phyloP scores from a whole-genome alignment of 164 flowering plant genomes.

The Litsea cubeba region DNA sequence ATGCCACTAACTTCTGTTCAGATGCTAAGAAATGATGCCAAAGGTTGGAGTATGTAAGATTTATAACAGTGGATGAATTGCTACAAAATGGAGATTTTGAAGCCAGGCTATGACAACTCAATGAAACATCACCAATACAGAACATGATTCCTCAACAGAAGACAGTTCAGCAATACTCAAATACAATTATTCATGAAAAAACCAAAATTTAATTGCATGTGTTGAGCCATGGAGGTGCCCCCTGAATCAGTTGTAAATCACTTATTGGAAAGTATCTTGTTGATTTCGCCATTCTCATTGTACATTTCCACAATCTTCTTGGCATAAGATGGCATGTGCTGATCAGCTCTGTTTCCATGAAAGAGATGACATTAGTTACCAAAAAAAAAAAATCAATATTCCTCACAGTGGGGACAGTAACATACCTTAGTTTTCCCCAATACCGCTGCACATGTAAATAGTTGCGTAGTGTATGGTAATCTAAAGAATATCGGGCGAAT shows the following conservation, averaged over 20 bases:
- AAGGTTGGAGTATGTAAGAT: no score
- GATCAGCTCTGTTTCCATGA: constrained; percentile 59
- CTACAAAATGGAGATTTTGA: no score
- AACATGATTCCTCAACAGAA: background rate
- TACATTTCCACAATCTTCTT: constrained; percentile 80
- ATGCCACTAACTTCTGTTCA: no score
- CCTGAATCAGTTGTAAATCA: constrained; percentile 8
- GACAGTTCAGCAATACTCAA: background rate
- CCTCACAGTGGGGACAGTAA: background rate
- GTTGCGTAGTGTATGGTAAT: constrained; percentile 93
- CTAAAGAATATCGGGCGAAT: constrained; percentile 92
- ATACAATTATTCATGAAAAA: background rate
- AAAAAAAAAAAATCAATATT: background rate
- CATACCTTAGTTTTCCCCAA: constrained; percentile 89
- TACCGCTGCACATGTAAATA: constrained; percentile 68
- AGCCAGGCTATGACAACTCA: no score
- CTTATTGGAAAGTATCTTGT: constrained; percentile 58
- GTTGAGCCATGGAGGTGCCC: background rate
- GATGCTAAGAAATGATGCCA: no score
- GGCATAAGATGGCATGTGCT: constrained; percentile 85
- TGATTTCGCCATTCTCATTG: constrained; percentile 83
- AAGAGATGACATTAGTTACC: background rate
- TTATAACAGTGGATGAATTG: no score
- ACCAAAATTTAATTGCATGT: background rate
- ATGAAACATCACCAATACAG: no score